phyloP scores from a whole-genome alignment of 2,329 filamentous ascomycete genomes.

The Hypoxylon sp. region DNA sequence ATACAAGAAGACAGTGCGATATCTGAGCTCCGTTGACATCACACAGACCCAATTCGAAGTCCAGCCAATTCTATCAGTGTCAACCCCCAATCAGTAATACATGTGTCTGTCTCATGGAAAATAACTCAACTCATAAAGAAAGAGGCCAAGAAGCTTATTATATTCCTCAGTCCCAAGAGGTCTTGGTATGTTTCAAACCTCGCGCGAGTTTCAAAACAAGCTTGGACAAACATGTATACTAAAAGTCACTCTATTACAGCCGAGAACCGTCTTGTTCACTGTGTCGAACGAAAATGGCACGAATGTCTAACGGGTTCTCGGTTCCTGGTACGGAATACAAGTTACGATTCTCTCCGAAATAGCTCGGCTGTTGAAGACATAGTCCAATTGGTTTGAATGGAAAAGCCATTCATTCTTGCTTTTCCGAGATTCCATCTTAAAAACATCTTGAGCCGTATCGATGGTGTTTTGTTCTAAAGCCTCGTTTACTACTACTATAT shows the following conservation, averaged over 20 bases:
- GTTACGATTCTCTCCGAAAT: slow-evolving; percentile 44
- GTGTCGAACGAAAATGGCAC: slow-evolving; percentile 43
- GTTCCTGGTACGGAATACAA: slow-evolving; percentile 37
- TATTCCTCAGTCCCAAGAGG: slow-evolving; percentile 24
- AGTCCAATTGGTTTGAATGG: slow-evolving; percentile 19
- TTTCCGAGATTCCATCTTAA: slow-evolving; percentile 9
- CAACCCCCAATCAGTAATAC: slow-evolving; percentile 26
- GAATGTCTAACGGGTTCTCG: slow-evolving; percentile 44
- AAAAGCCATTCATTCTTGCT: too few relatives aligned
- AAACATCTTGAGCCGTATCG: slow-evolving; percentile 16
- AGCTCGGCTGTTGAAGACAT: slow-evolving; percentile 42
- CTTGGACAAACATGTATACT: slow-evolving; percentile 33
- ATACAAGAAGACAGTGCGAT: slow-evolving; percentile 32
- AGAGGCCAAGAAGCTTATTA: slow-evolving; percentile 17
- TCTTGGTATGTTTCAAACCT: slow-evolving; percentile 15
- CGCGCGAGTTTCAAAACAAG: slow-evolving; percentile 21
- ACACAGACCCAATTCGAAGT: slow-evolving; percentile 25
- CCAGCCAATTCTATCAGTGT: slow-evolving; percentile 19
- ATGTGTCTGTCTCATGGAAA: slow-evolving; percentile 33
- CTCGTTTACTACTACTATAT: background rate
- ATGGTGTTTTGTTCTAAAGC: slow-evolving; percentile 13
- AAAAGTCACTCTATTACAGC: slow-evolving; percentile 39
- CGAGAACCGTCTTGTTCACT: slow-evolving; percentile 38
- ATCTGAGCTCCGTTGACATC: slow-evolving; percentile 28
- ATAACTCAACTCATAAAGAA: slow-evolving; percentile 37